These are phyloP conservation scores for Aspergillus bertholletiae DNA, from an alignment of 495 filamentous ascomycete species.

Conservation along the genomic window DNA sequence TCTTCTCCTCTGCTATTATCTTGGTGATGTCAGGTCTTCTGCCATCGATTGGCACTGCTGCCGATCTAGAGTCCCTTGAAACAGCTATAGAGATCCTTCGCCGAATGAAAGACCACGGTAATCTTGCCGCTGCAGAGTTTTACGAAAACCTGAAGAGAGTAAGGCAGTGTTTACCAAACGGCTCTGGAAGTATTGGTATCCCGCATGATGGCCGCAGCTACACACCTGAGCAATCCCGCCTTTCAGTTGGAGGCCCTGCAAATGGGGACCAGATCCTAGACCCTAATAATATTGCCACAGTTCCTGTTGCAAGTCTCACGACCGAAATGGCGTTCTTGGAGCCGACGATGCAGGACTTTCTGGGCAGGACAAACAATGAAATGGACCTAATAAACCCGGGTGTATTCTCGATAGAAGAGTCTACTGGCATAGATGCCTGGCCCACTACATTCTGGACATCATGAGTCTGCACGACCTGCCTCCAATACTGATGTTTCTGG, in stretches of 20 bases:
- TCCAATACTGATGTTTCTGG: not conserved
- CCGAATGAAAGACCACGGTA: slow-evolving; percentile 26
- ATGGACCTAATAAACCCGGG: slow-evolving; percentile 8
- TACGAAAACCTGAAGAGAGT: slow-evolving; percentile 27
- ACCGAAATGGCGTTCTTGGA: slow-evolving; percentile 29
- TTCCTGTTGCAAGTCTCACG: slow-evolving; percentile 1
- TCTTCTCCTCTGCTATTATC: slow-evolving; percentile 28
- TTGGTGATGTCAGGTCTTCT: slow-evolving; percentile 31
- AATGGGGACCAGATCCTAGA: not conserved
- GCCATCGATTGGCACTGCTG: slow-evolving; percentile 10
- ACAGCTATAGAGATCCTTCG: slow-evolving; percentile 27
- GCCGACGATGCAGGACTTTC: slow-evolving; percentile 30
- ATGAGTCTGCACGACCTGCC: not conserved
- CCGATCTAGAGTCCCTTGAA: slow-evolving; percentile 23
- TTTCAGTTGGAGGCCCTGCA: not conserved
- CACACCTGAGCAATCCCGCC: not conserved
- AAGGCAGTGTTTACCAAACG: slow-evolving; percentile 5
- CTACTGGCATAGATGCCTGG: slow-evolving; percentile 4
- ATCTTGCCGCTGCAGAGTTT: slow-evolving; percentile 30
- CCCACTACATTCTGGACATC: slow-evolving; percentile 9
- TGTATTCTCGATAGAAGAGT: slow-evolving; percentile 1
- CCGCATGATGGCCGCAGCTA: not conserved
- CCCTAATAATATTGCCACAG: not conserved
- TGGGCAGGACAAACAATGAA: slow-evolving; percentile 12
- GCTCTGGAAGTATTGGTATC: not conserved